These are phyloP conservation scores for Acanthamoeba culbertsoni DNA, from an alignment of 208 protist species.

Conservation along the genomic window DNA sequence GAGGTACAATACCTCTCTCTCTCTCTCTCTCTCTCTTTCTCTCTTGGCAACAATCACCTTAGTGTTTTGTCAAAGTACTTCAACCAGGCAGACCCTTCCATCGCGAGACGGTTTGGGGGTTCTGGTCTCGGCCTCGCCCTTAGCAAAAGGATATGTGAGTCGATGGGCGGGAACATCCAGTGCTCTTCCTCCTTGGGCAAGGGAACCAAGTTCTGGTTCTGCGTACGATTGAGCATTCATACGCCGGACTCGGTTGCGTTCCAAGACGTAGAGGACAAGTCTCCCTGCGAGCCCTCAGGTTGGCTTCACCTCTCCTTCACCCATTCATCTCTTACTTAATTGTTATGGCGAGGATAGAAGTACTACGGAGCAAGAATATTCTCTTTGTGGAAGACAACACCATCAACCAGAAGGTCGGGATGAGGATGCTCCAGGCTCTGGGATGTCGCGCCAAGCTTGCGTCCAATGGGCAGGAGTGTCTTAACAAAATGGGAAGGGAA, in stretches of 20 bases:
- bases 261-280: neutral
- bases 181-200: neutral
- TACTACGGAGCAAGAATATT: neutral
- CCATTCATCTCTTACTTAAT: neutral
- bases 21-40: neutral
- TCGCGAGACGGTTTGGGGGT: neutral
- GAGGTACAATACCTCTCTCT: neutral
- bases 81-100: neutral
- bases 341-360: neutral
- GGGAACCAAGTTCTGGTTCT: slow-evolving; percentile 24
- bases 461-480: neutral
- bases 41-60: neutral
- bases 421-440: slow-evolving; percentile 8
- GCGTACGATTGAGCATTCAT: neutral
- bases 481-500: neutral
- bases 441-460: neutral
- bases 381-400: slow-evolving; percentile 44
- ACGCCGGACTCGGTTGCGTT: neutral
- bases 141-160: neutral
- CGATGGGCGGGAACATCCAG: neutral
- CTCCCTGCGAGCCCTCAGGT: neutral
- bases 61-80: neutral
- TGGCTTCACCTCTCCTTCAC: neutral
- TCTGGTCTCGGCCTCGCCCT: slow-evolving; percentile 31
- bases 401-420: slow-evolving; percentile 43